Evolutionary conservation across 805 yeast genomes (phyloP), one percentile per base, ranked within the genome.

Genomic region (Saccharomyces jurei): DNA sequence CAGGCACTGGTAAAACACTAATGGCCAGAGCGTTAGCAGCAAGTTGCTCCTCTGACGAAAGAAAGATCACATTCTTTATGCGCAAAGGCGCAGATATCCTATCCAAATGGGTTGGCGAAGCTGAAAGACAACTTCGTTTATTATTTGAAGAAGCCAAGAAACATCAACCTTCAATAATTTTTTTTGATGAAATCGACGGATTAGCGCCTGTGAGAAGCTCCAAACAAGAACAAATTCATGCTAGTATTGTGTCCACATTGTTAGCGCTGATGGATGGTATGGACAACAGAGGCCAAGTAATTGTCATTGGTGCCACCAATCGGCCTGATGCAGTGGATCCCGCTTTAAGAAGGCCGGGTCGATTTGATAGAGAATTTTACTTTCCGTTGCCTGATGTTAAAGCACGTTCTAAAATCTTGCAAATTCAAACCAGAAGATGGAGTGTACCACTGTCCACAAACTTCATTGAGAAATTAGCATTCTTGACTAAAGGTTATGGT

Each of bases 71-170:
- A 0, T 94, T 94, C 65, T 94, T 90, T 71, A 94, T 94, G 99
- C 76, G 99, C 58, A 94, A 94, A 68, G 99, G 99, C 59, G 98
- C 99, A 0, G 99, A 94, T 69, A 87, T 96, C 66, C 74, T 94
- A 62, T 88, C 96, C 48, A 94, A 94, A 73, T 94, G 99, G 99
- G 98, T 94, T 3, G 99, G 99, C 64, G 99, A 94, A 71, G 98
- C 98, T 5, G 99, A 94, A 71, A 79, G 99, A 60, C 98, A 94
- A 69, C 75, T 94, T 57, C 75, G 99, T 56, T 74, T 92, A 47
- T 73, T 94, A 54, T 94, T 94, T 68, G 98, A 94, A 72, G 98
- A 94, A 71, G 99, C 99, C 1, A 87, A 86, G 63, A 89, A 88
- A 59, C 91, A 90, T 62, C 99, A 94, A 71, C 99, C 99, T 2